Conservation (phyloP, 2,329 filamentous ascomycete genomes). For the Colletotrichum acutatum region DNA sequence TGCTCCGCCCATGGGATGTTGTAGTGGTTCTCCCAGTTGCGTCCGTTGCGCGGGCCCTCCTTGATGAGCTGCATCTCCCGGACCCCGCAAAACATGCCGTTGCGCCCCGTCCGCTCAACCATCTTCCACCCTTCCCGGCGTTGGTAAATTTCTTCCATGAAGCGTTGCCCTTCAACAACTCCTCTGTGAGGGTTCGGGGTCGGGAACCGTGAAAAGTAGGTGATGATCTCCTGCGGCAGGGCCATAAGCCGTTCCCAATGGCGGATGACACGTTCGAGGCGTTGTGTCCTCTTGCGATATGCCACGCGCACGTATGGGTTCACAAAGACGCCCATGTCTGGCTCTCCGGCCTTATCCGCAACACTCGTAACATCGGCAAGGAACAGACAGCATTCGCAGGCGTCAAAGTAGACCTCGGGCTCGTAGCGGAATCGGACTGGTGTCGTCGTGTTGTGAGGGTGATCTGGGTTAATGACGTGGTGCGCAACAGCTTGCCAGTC, state of each 20-base stretch:
- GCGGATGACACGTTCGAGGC: constrained; percentile 55
- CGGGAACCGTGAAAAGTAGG: constrained; percentile 66
- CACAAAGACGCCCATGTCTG: constrained; percentile 69
- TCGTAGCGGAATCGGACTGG: constrained; percentile 56
- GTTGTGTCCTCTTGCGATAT: constrained; percentile 57
- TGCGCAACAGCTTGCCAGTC: constrained; percentile 42
- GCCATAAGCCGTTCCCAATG: constrained; percentile 75
- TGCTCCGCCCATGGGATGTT: constrained; percentile 28
- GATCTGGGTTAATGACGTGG: constrained; percentile 47
- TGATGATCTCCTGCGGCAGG: constrained; percentile 68
- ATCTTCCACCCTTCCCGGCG: constrained; percentile 51
- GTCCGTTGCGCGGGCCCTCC: constrained; percentile 25
- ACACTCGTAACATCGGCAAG: constrained; percentile 57
- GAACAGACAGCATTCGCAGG: constrained; percentile 73
- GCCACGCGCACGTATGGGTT: constrained; percentile 81
- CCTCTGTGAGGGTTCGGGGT: constrained; percentile 68
- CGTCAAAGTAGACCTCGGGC: constrained; percentile 69
- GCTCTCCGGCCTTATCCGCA: constrained; percentile 43
- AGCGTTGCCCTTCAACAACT: constrained; percentile 66
- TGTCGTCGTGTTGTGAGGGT: constrained; percentile 40
- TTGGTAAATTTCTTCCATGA: constrained; percentile 63
- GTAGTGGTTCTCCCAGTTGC: constrained; percentile 33
- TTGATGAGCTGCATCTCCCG: constrained; percentile 57
- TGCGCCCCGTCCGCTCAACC: constrained; percentile 55
- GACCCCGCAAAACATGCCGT: constrained; percentile 66